Evolutionary conservation across 306 rosid genomes (phyloP).

Genomic region (Corylus avellana): DNA sequence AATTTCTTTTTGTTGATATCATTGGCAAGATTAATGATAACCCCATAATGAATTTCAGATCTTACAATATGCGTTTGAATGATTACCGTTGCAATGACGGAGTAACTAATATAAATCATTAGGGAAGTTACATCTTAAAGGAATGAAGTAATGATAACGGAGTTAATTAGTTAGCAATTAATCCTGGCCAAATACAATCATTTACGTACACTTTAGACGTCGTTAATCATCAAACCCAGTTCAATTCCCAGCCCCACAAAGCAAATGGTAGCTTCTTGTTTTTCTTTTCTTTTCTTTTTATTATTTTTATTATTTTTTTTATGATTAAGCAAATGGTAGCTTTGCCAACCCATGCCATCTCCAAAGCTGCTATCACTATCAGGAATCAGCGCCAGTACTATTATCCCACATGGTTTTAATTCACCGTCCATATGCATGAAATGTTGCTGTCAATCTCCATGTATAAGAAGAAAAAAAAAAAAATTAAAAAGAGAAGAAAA

Average conservation of each 20-base stretch:
- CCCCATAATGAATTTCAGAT: background rate
- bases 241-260: no score
- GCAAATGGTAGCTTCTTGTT: no score
- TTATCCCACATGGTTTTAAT: background rate
- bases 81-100: constrained; percentile 7
- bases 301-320: no score
- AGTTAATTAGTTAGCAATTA: constrained; percentile 4
- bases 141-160: background rate
- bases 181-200: no score
- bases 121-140: constrained; percentile 13
- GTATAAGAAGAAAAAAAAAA: background rate
- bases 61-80: background rate
- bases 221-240: no score
- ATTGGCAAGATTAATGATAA: background rate
- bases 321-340: constrained; percentile 7
- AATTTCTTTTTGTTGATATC: background rate
- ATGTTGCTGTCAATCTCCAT: background rate
- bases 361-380: constrained; percentile 4
- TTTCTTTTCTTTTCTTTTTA: no score
- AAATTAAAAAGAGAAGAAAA: no score
- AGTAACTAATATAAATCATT: constrained; percentile 5
- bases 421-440: background rate
- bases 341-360: constrained; percentile 20
- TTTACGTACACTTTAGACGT: no score
- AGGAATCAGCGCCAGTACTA: constrained; percentile 13